Percentiles rank a stretch among this genome's conserved stretches.
Conservation (phyloP, 306 rosid species). For the Prosopis cineraria region DNA sequence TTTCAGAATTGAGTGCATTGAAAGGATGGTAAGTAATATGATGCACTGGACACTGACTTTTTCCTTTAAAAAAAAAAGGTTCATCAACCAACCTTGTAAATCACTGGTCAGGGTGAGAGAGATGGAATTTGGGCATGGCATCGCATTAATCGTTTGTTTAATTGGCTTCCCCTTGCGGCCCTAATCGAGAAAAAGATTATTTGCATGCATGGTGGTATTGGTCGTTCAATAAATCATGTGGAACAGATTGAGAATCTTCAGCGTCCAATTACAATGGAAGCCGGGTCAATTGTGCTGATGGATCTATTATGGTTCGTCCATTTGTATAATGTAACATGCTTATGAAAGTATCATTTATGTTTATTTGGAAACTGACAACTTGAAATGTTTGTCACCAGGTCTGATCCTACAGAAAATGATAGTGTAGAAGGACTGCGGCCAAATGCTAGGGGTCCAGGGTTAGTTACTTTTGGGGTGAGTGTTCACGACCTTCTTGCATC, state of each 20-base stretch:
- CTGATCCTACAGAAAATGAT: constrained; percentile 98
- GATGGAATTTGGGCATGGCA: constrained; percentile 99
- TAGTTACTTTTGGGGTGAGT: constrained; percentile 99
- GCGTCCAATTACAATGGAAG: constrained; percentile 99
- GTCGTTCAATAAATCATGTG: constrained; percentile 95
- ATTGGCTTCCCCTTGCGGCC: constrained; percentile 99
- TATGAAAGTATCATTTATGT: not conserved
- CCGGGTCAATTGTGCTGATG: constrained; percentile 98
- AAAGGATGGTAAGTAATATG: constrained; percentile 76
- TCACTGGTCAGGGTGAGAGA: constrained; percentile 85
- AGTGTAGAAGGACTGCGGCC: constrained; percentile 99
- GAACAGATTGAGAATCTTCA: constrained; percentile 97
- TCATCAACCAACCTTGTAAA: constrained; percentile 33
- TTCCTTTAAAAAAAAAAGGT: constrained; percentile 17
- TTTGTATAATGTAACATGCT: constrained; percentile 37
- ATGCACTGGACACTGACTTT: constrained; percentile 3
- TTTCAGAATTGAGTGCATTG: constrained; percentile 97
- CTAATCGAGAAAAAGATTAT: constrained; percentile 93
- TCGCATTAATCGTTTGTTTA: constrained; percentile 92
- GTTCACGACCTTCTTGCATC: constrained; percentile 29
- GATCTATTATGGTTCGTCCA: constrained; percentile 89
- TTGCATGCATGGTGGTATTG: constrained; percentile 99
- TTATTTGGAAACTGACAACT: constrained; percentile 38
- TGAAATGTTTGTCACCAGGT: constrained; percentile 61
- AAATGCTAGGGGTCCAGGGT: constrained; percentile 99